phyloP scores from a whole-genome alignment of 2,329 filamentous ascomycete species.

The Sporothrix phasma region DNA sequence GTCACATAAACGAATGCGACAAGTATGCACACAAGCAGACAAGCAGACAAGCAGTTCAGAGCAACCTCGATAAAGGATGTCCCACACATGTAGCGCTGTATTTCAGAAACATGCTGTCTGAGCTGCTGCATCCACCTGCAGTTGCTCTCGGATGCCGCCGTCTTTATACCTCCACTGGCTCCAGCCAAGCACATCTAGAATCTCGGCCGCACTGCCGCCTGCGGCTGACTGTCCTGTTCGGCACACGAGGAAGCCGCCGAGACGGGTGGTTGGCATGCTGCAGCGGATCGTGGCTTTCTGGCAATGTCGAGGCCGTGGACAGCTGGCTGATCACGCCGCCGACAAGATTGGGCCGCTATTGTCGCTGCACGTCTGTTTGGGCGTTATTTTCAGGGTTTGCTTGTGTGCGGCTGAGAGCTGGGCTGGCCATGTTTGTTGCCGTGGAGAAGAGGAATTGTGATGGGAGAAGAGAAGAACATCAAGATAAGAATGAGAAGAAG shows the following conservation, averaged over 20 bases:
- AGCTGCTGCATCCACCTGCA: constrained; percentile 4
- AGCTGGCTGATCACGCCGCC: constrained; percentile 8
- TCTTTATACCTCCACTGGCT: constrained; percentile 14
- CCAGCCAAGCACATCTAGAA: constrained; percentile 14
- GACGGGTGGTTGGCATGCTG: constrained; percentile 15
- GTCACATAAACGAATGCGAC: not conserved
- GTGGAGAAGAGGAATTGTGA: not conserved
- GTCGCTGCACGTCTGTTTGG: too few species aligned
- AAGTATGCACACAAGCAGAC: not conserved
- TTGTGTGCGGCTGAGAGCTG: not conserved
- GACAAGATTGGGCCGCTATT: constrained; percentile 6
- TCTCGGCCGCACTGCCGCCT: not conserved
- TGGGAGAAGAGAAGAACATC: not conserved
- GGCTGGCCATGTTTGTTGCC: not conserved
- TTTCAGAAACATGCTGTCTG: not conserved
- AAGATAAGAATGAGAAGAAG: not conserved
- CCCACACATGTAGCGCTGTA: constrained; percentile 13
- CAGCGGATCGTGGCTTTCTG: not conserved
- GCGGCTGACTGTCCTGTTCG: not conserved
- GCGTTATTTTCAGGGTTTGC: constrained; percentile 4
- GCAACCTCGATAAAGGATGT: constrained; percentile 8
- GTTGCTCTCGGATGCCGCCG: constrained; percentile 10
- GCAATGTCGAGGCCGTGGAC: not conserved
- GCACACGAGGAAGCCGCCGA: constrained; percentile 12
- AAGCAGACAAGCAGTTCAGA: not conserved